phyloP scores from a whole-genome alignment of 2,329 filamentous ascomycete species.

The Pyricularia grisea region DNA sequence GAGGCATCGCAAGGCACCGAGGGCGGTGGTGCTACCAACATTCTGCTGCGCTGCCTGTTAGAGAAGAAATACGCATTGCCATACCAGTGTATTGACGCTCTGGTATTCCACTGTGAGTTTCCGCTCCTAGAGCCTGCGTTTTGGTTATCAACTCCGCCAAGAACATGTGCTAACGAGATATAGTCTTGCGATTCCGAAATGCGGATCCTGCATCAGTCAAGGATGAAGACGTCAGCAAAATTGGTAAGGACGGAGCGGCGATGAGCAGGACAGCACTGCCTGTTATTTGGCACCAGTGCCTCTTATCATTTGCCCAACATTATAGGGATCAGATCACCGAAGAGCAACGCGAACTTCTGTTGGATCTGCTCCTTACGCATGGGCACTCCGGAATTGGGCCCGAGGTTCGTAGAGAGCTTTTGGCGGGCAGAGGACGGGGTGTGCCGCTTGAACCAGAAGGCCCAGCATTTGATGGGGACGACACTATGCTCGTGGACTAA shows the following conservation, averaged over 20 bases:
- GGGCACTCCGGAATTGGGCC: slow-evolving; percentile 85
- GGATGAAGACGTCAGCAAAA: slow-evolving; percentile 33
- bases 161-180: neutral
- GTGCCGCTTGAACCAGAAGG: slow-evolving; percentile 53
- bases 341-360: slow-evolving; percentile 77
- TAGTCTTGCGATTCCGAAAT: slow-evolving; percentile 57
- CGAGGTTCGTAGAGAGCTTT: slow-evolving; percentile 78
- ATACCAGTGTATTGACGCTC: slow-evolving; percentile 84
- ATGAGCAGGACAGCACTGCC: slow-evolving; percentile 45
- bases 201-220: slow-evolving; percentile 50
- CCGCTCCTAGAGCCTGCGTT: neutral
- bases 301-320: slow-evolving; percentile 84
- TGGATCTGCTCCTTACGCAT: slow-evolving; percentile 76
- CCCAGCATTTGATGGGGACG: slow-evolving; percentile 61
- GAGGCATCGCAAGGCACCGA: slow-evolving; percentile 77
- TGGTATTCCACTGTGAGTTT: slow-evolving; percentile 72
- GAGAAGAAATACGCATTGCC: slow-evolving; percentile 97
- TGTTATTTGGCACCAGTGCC: slow-evolving; percentile 91
- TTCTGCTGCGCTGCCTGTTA: slow-evolving; percentile 85
- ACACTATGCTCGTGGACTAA: slow-evolving; percentile 74
- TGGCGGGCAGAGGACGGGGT: slow-evolving; percentile 81
- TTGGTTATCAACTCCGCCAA: neutral
- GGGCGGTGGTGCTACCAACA: slow-evolving; percentile 83
- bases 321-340: slow-evolving; percentile 94
- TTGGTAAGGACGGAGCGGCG: slow-evolving; percentile 24